Evolutionary conservation across 169 alveolate species (phyloP).

Genomic region (Perkinsus chesapeaki): DNA sequence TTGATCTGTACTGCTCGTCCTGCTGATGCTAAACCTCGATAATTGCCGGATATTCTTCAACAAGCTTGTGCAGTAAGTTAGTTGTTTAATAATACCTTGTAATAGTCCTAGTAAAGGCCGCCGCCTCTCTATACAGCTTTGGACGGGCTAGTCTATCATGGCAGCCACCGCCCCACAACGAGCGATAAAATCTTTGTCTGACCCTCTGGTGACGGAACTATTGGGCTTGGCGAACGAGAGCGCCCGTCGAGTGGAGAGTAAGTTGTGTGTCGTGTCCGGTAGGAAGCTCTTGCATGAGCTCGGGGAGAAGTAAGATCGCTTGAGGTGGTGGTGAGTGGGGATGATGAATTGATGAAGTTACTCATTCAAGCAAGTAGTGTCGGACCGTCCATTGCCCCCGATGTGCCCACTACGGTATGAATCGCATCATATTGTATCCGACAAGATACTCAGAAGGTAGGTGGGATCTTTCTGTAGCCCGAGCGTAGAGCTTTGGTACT

Average conservation of each 20-base stretch:
- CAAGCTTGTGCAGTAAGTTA: neutral
- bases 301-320: neutral
- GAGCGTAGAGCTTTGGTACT: neutral
- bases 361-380: neutral
- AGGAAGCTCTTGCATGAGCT: neutral
- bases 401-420: neutral
- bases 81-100: neutral
- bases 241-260: neutral
- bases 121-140: no score
- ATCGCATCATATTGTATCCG: neutral
- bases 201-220: neutral
- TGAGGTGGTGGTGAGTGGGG: neutral
- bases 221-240: neutral
- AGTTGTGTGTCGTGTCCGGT: neutral
- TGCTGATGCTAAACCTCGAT: neutral
- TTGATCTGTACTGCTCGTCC: neutral
- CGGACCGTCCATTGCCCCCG: neutral
- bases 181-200: neutral
- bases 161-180: neutral
- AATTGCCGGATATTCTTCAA: neutral
- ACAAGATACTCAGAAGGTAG: neutral
- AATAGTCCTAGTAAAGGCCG: no score
- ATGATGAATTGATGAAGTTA: neutral
- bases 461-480: neutral
- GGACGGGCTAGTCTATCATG: no score